Conservation (phyloP, 257 asterid species). For the Solanum sitiens region DNA sequence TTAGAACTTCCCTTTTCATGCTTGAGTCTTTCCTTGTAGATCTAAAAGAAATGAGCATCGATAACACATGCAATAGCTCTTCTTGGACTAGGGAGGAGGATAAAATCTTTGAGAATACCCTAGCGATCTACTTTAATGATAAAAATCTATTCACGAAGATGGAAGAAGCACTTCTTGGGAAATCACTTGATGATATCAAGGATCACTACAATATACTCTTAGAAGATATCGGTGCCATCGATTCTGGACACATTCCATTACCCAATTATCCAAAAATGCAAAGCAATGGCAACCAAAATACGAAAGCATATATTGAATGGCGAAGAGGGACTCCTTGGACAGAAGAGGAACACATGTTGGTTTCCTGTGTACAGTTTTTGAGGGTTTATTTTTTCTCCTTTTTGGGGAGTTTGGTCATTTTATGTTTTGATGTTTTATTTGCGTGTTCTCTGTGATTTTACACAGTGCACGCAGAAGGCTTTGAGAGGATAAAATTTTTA, state of each 20-base stretch:
- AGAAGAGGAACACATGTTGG: not conserved
- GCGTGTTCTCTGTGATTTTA: too few species aligned
- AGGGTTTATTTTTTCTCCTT: too few species aligned
- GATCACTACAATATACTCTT: not conserved
- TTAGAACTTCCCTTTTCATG: not conserved
- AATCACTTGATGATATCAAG: not conserved
- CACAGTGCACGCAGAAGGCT: not conserved
- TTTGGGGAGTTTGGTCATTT: not conserved
- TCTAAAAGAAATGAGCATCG: not conserved
- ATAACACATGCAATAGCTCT: not conserved
- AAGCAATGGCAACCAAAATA: not conserved
- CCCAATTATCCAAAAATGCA: not conserved
- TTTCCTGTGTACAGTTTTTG: not conserved
- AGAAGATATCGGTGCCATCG: too few species aligned
- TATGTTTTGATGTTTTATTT: not conserved
- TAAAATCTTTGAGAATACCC: not conserved
- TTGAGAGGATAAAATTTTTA: too few species aligned
- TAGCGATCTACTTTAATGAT: not conserved
- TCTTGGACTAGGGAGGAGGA: not conserved
- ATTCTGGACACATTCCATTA: not conserved
- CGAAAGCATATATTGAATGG: not conserved
- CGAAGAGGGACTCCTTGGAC: not conserved
- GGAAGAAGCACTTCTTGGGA: not conserved
- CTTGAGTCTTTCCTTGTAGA: not conserved
- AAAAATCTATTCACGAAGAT: not conserved